Percentiles rank a stretch among this genome's conserved stretches.
Evolutionary conservation across 169 alveolate genomes (phyloP).

Genomic region (Eimeria necatrix): DNA sequence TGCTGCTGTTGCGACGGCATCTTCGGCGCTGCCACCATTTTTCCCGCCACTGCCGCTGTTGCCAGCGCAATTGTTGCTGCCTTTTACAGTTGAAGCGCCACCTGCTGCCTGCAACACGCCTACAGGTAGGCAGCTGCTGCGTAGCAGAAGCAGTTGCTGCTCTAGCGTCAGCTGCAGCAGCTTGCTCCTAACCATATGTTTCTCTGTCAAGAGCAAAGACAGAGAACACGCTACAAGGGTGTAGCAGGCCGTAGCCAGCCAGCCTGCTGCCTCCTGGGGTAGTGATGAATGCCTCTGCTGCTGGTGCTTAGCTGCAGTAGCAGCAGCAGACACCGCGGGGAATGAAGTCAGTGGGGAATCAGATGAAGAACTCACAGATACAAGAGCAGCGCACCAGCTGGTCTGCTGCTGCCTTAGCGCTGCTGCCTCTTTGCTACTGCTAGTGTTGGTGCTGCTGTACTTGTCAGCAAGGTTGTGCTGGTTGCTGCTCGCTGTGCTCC

Average conservation of each 20-base stretch:
- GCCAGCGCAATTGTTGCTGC: background rate
- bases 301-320: background rate
- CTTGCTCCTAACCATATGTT: background rate
- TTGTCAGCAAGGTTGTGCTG: background rate
- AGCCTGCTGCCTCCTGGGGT: background rate
- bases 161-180: background rate
- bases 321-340: background rate
- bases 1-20: background rate
- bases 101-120: background rate
- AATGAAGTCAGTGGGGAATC: background rate
- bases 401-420: background rate
- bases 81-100: background rate
- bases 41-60: background rate
- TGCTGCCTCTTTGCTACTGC: background rate
- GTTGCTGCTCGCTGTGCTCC: background rate
- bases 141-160: conserved; percentile 1
- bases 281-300: background rate
- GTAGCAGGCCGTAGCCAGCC: conserved; percentile 17
- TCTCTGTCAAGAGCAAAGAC: conserved; percentile 4
- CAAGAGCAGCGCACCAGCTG: conserved; percentile 24
- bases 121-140: conserved; percentile 1
- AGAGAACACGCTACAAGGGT: conserved; percentile 12
- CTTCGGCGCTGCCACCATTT: background rate
- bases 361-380: background rate
- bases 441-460: background rate